These are phyloP conservation scores for Wickerhamomyces ciferrii DNA, from an alignment of 805 yeast species.

Conservation along the genomic window DNA sequence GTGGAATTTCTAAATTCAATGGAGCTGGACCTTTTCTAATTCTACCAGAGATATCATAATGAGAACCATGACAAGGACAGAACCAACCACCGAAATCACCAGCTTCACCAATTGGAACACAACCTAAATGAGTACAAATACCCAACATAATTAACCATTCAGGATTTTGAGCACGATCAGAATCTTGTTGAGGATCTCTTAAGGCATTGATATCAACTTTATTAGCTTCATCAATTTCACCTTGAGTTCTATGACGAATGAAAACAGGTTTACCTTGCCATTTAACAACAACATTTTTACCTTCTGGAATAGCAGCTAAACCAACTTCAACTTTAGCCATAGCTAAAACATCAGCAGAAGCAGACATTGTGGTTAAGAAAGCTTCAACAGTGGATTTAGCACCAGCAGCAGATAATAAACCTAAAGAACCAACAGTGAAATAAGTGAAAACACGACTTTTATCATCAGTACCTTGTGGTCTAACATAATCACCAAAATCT, in stretches of 20 bases:
- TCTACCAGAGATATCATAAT: slow-evolving; percentile 99
- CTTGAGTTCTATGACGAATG: slow-evolving; percentile 95
- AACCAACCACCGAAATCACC: slow-evolving; percentile 99
- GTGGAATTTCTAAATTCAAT: slow-evolving; percentile 94
- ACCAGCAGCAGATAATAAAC: slow-evolving; percentile 85
- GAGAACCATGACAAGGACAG: slow-evolving; percentile 99
- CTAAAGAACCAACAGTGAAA: slow-evolving; percentile 97
- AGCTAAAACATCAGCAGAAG: slow-evolving; percentile 98
- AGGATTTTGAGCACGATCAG: slow-evolving; percentile 93
- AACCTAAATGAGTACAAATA: slow-evolving; percentile 99
- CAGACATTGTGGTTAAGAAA: slow-evolving; percentile 89
- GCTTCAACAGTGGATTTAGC: slow-evolving; percentile 95
- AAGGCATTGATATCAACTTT: slow-evolving; percentile 65
- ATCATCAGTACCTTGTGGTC: slow-evolving; percentile 65
- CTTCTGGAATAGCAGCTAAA: slow-evolving; percentile 89
- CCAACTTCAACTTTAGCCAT: slow-evolving; percentile 99
- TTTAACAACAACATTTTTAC: slow-evolving; percentile 96
- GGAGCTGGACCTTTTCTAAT: slow-evolving; percentile 99
- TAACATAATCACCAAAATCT: slow-evolving; percentile 77
- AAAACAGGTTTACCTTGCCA: slow-evolving; percentile 99
- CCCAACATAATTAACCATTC: slow-evolving; percentile 99
- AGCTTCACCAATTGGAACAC: slow-evolving; percentile 99
- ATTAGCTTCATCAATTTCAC: slow-evolving; percentile 94
- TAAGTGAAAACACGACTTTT: slow-evolving; percentile 83
- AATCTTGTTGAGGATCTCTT: slow-evolving; percentile 93